Evolutionary conservation across 441 rosid genomes (phyloP).

Genomic region (Geranium incanum): DNA sequence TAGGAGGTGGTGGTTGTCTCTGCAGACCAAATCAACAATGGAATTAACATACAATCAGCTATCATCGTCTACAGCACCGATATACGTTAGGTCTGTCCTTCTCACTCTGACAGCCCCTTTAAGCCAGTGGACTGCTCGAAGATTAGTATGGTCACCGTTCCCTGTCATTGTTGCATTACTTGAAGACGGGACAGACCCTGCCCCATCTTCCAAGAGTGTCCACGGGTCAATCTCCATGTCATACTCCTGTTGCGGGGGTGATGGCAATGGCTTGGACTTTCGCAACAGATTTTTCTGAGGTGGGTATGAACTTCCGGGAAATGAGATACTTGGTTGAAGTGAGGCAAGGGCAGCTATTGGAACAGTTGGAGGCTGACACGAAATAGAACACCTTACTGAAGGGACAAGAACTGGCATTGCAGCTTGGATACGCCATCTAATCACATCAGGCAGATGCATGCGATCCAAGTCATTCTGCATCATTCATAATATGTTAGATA

Average conservation of each 20-base stretch:
- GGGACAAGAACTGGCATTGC: conserved; percentile 80
- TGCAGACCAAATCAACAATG: conserved; percentile 28
- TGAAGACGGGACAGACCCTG: conserved; percentile 62
- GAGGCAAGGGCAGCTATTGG: conserved; percentile 50
- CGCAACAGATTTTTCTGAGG: conserved; percentile 39
- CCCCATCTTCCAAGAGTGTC: conserved; percentile 91
- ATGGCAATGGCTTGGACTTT: conserved; percentile 45
- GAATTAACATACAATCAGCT: conserved; percentile 44
- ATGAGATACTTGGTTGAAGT: conserved; percentile 48
- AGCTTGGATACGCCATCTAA: conserved; percentile 92
- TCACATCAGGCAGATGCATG: conserved; percentile 83
- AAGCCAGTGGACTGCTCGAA: conserved; percentile 83
- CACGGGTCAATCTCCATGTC: conserved; percentile 85
- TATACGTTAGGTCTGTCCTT: conserved; percentile 74
- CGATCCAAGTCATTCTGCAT: conserved; percentile 84
- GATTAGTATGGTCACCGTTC: conserved; percentile 63
- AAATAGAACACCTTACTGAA: conserved; percentile 45
- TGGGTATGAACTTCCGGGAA: conserved; percentile 32
- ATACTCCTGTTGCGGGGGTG: conserved; percentile 39
- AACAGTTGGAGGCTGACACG: conserved; percentile 73
- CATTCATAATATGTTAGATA: conserved; percentile 11
- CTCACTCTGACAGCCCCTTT: conserved; percentile 89
- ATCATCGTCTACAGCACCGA: conserved; percentile 89
- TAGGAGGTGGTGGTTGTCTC: conserved; percentile 20
- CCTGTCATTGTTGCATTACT: conserved; percentile 39